Conservation (phyloP, 1,139 yeast species). For the Oligophagozyma castellii region DNA sequence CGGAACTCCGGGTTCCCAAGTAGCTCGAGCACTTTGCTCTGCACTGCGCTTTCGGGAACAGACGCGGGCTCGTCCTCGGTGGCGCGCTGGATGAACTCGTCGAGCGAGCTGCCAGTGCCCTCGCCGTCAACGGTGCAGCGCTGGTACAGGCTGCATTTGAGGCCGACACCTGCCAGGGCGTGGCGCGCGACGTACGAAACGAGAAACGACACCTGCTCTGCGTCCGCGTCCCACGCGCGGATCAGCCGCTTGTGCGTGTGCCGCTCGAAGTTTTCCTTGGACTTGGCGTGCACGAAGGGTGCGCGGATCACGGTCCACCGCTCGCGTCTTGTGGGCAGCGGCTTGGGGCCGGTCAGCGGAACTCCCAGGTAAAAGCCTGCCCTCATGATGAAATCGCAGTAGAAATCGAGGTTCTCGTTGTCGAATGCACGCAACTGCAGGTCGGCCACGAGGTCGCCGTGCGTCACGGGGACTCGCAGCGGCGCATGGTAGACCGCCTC, state of each 20-base stretch:
- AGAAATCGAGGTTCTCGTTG: conserved; percentile 55
- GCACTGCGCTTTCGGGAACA: conserved; percentile 36
- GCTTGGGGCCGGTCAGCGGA: conserved; percentile 60
- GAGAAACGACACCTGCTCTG: conserved; percentile 75
- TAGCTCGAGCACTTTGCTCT: conserved; percentile 63
- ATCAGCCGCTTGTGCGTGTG: conserved; percentile 64
- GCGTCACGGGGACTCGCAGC: conserved; percentile 47
- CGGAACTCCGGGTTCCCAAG: conserved; percentile 55
- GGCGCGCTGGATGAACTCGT: not conserved
- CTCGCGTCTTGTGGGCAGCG: conserved; percentile 59
- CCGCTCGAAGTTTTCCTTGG: conserved; percentile 90
- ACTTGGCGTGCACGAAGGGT: conserved; percentile 89
- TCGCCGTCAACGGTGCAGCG: conserved; percentile 30
- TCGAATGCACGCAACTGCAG: conserved; percentile 63
- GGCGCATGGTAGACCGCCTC: conserved; percentile 78
- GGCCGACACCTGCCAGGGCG: conserved; percentile 68
- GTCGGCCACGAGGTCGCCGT: conserved; percentile 63
- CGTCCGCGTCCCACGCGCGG: conserved; percentile 70
- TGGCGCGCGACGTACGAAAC: conserved; percentile 68
- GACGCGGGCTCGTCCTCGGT: not conserved
- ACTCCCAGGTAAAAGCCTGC: conserved; percentile 84
- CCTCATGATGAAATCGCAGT: conserved; percentile 75
- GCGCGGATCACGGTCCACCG: conserved; percentile 90
- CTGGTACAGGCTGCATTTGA: conserved; percentile 57
- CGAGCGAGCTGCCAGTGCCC: too few species aligned